Base-by-base conservation (phyloP, 139 green algal species). In the Deuterostichococcus epilithicus region DNA sequence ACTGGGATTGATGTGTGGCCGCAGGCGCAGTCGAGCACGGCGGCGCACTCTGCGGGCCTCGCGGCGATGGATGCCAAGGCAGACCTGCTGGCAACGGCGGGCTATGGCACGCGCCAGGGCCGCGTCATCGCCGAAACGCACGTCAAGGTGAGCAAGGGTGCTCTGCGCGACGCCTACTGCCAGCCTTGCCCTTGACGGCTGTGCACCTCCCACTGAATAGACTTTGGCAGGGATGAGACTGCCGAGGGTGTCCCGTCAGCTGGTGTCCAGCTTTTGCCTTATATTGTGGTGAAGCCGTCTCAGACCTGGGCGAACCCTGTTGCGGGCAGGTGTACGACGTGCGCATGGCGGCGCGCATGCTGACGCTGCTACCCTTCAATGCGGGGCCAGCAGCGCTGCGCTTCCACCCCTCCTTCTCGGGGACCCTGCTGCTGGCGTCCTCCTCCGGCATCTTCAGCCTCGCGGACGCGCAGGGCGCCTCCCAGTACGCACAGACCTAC, bases 401-500 rank as follows among this genome's bases (percentile, higher is more conserved):
- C 47, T 94, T 94, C 84, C 89, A 95, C 76, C 93, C 93, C 38
- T 80, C 84, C 72, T 81, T 94, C 73, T 76, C 80, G 42, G 80
- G 75, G 68, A 86, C 79, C 25, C 78, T 97, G 66, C 83, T 96
- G 70, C 68, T 94, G 38, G 90, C 75, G 5, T 87, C 83, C 3
- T 44, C 82, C 5, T 66, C 39, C 0, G 93, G 91, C 4, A 59
- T 84, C 20, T 89, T 96, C 81, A 85, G 76, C 34, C 32, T 95
- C 26, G 81, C 76, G 2, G 92, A 97, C 74, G 82, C 84, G 2
- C 70, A 84, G 32, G 77, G 76, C 36, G 77, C 75, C 0, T 34
- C 80, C 1, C 52, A 63, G 52, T 74, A 77, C 18, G 47, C 58
- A 0, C 76, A 79, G 4, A 73, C 76, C 10, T 88, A 86, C 72